Evolutionary conservation across 2,329 filamentous ascomycete genomes (phyloP).

Genomic region (Colletotrichum sojae): DNA sequence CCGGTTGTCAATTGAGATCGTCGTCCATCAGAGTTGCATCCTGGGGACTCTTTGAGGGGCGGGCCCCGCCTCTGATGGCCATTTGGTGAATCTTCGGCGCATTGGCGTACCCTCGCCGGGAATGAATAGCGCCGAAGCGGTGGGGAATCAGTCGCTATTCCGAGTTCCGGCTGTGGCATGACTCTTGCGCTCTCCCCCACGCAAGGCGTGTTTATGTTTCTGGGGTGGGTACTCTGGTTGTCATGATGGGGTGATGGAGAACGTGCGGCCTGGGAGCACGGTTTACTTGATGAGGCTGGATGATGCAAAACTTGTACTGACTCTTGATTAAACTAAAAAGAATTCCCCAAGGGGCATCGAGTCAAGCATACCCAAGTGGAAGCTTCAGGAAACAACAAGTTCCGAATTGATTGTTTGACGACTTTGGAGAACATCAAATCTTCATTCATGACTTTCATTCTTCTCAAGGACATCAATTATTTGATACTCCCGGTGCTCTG

Average conservation of each 20-base stretch:
- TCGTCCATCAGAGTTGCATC: slow-evolving; percentile 12
- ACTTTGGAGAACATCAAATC: too few species aligned
- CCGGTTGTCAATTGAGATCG: slow-evolving; percentile 9
- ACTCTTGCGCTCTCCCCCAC: slow-evolving; percentile 2
- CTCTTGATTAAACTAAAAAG: too few species aligned
- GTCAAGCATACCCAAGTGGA: too few species aligned
- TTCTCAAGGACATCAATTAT: too few species aligned
- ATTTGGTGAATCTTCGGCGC: background rate
- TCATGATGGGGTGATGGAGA: background rate
- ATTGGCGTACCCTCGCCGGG: background rate
- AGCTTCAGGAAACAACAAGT: too few species aligned
- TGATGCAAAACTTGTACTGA: too few species aligned
- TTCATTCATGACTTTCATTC: too few species aligned
- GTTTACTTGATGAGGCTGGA: too few species aligned
- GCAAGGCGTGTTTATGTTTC: background rate
- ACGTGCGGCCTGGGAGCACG: too few species aligned
- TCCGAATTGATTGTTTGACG: too few species aligned
- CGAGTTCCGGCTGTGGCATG: background rate
- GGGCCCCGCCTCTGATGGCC: background rate
- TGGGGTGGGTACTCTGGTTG: background rate
- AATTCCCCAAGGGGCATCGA: too few species aligned
- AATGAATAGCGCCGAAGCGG: slow-evolving; percentile 1
- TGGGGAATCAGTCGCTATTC: background rate
- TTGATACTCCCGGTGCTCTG: too few species aligned
- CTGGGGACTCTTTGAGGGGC: background rate